phyloP scores from a whole-genome alignment of 768 basidiomycete genomes.

The Agrocybe pediades region DNA sequence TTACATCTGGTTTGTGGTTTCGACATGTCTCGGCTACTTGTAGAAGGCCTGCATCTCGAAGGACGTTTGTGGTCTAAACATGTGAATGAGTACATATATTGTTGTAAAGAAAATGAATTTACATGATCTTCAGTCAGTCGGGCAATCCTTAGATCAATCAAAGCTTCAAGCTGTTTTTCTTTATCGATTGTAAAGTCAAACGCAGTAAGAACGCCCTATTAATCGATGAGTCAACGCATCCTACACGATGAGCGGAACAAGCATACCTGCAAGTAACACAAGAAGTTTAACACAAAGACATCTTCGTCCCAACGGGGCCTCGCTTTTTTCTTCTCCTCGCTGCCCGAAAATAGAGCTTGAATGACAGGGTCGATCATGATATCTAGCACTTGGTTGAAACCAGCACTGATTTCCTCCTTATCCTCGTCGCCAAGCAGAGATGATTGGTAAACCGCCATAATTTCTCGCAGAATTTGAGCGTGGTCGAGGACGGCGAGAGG shows the following conservation, averaged over 20 bases:
- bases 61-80: conserved; percentile 47
- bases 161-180: conserved; percentile 52
- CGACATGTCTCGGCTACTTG: conserved; percentile 46
- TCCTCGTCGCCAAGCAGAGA: conserved; percentile 75
- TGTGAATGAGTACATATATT: background rate
- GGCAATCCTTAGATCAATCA: conserved; percentile 64
- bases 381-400: conserved; percentile 76
- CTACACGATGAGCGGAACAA: background rate
- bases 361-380: conserved; percentile 85
- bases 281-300: conserved; percentile 85
- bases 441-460: conserved; percentile 87
- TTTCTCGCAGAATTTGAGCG: conserved; percentile 80
- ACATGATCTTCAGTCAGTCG: conserved; percentile 84
- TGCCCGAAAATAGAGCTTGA: conserved; percentile 68
- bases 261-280: conserved; percentile 79
- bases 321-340: conserved; percentile 61
- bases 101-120: conserved; percentile 26
- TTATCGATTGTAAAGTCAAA: conserved; percentile 71
- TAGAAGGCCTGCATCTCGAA: conserved; percentile 55
- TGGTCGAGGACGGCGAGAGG: conserved; percentile 83
- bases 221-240: background rate
- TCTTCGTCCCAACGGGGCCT: conserved; percentile 75
- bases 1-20: conserved; percentile 40
- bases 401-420: conserved; percentile 36
- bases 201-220: conserved; percentile 63